A percentile compares a stretch with the other conserved stretches of the same genome.
These are phyloP conservation scores for Fusarium sp. DNA, from an alignment of 2,329 filamentous ascomycete genomes.

Conservation along the genomic window DNA sequence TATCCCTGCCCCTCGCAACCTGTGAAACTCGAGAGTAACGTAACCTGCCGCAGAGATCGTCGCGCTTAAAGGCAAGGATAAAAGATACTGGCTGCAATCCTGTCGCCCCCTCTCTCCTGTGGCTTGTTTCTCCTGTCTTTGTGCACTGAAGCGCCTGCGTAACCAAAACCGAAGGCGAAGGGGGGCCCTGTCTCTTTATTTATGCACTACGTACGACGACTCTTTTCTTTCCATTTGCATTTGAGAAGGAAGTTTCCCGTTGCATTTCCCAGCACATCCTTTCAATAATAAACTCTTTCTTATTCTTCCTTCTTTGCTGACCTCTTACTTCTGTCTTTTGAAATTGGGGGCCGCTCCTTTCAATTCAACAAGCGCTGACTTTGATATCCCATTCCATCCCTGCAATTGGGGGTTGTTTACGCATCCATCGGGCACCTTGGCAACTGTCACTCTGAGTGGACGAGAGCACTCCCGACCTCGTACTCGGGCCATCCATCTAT, in stretches of 20 bases:
- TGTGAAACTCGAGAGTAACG: constrained; percentile 45
- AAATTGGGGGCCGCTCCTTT: constrained; percentile 24
- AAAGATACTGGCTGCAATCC: constrained; percentile 11
- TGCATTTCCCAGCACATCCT: constrained; percentile 10
- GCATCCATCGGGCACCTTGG: constrained; percentile 23
- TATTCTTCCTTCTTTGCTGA: not conserved
- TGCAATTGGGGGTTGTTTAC: constrained; percentile 32
- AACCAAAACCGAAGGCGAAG: constrained; percentile 3
- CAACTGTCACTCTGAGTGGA: constrained; percentile 23
- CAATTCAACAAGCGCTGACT: constrained; percentile 24
- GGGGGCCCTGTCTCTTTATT: constrained; percentile 27
- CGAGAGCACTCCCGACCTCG: constrained; percentile 19
- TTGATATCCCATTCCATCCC: constrained; percentile 19
- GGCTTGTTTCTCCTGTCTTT: constrained; percentile 12
- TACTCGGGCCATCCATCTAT: constrained; percentile 11
- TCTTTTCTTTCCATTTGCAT: not conserved
- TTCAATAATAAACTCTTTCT: constrained; percentile 1
- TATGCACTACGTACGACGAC: constrained; percentile 8
- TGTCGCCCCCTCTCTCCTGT: constrained; percentile 26
- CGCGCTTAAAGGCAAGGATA: constrained; percentile 17
- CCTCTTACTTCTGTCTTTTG: not conserved
- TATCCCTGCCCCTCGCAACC: constrained; percentile 33
- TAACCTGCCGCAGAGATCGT: constrained; percentile 44
- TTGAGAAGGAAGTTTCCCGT: constrained; percentile 6
- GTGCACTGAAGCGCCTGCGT: constrained; percentile 26